Percentiles rank a stretch among this genome's conserved stretches.
Evolutionary conservation across 345 rosid species (phyloP).

Genomic region (Mallotus nudiflorus): DNA sequence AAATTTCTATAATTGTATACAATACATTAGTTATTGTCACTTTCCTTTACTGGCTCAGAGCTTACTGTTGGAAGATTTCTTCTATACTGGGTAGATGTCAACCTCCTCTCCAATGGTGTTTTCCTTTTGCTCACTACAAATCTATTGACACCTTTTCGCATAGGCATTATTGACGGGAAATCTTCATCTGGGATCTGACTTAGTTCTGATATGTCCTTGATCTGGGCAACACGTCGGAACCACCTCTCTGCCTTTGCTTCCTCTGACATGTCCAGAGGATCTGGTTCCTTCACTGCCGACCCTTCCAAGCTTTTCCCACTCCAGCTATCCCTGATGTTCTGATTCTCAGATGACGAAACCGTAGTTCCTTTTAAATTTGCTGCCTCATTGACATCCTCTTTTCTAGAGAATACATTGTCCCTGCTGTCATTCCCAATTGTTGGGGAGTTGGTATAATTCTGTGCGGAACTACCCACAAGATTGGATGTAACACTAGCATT

Average conservation of each 20-base stretch:
- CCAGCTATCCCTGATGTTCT: constrained; percentile 40
- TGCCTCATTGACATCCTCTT: constrained; percentile 13
- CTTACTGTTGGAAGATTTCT: constrained; percentile 54
- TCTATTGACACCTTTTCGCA: constrained; percentile 97
- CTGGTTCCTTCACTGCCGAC: constrained; percentile 77
- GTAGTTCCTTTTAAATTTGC: constrained; percentile 19
- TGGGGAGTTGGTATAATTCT: constrained; percentile 20
- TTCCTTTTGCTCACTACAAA: constrained; percentile 97
- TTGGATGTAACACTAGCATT: constrained; percentile 7
- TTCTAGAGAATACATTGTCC: constrained; percentile 14
- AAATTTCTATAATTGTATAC: background rate
- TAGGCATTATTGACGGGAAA: constrained; percentile 97
- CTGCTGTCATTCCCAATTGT: constrained; percentile 11
- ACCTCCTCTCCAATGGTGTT: constrained; percentile 84
- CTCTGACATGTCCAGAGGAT: constrained; percentile 95
- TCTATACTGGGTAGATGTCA: constrained; percentile 77
- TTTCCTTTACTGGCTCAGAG: constrained; percentile 50
- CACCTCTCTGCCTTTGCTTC: constrained; percentile 99
- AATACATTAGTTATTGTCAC: constrained; percentile 30
- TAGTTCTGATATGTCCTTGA: constrained; percentile 94
- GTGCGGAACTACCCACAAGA: constrained; percentile 1
- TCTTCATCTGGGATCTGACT: constrained; percentile 98
- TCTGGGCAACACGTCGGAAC: constrained; percentile 88
- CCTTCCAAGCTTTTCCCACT: constrained; percentile 85
- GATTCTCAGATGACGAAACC: constrained; percentile 25